These are phyloP conservation scores for Fusarium sarcochroum DNA, from an alignment of 2,329 filamentous ascomycete species.

Conservation along the genomic window DNA sequence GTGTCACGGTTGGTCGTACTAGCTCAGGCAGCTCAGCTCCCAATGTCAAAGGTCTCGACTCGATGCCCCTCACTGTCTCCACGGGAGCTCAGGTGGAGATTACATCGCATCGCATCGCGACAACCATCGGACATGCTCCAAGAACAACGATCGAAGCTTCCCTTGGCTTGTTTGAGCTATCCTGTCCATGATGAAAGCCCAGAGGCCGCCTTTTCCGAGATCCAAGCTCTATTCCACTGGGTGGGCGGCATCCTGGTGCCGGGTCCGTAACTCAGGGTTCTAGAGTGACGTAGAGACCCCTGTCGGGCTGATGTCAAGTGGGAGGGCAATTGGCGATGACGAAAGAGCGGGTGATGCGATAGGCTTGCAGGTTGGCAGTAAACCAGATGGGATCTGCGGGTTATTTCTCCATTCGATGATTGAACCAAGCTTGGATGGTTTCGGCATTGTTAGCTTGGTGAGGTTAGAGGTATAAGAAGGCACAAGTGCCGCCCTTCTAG, in stretches of 20 bases:
- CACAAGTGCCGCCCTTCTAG: not conserved
- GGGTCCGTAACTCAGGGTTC: conserved; percentile 33
- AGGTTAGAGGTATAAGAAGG: conserved; percentile 39
- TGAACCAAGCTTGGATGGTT: conserved; percentile 16
- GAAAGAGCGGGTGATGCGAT: conserved; percentile 30
- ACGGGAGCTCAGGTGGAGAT: conserved; percentile 15
- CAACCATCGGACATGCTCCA: not conserved
- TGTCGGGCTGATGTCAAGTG: conserved; percentile 10
- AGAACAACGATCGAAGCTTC: conserved; percentile 2
- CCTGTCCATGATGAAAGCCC: conserved; percentile 24
- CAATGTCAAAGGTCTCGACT: conserved; percentile 1
- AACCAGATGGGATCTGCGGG: conserved; percentile 36
- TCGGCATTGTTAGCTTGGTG: conserved; percentile 10
- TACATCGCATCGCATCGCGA: conserved; percentile 4
- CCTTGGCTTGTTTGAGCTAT: not conserved
- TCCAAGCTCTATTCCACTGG: not conserved
- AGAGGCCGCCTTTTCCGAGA: conserved; percentile 10
- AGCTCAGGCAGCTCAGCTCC: conserved; percentile 16
- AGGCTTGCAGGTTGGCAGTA: conserved; percentile 14
- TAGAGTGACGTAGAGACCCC: conserved; percentile 46
- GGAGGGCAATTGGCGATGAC: conserved; percentile 20
- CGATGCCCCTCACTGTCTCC: not conserved
- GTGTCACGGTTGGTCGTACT: conserved; percentile 16
- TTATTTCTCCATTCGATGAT: conserved; percentile 26
- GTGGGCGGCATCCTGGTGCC: conserved; percentile 4